phyloP scores from a whole-genome alignment of 129 eudicot species.

The Calendula officinalis region DNA sequence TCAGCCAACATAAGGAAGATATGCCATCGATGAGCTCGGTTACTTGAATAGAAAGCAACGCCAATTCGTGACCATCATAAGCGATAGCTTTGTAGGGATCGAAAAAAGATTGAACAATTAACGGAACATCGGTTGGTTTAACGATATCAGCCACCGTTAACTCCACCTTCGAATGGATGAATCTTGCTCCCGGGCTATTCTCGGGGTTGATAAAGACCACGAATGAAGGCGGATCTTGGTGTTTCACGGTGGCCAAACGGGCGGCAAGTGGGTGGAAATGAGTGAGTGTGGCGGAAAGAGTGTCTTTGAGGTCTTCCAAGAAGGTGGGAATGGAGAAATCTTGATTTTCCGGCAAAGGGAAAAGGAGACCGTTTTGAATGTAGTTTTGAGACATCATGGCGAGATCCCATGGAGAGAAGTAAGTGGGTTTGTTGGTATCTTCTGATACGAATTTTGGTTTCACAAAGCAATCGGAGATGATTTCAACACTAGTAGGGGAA shows the following conservation, averaged over 20 bases:
- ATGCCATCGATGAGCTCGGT: constrained; percentile 53
- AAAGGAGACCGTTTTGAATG: constrained; percentile 53
- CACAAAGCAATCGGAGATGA: constrained; percentile 44
- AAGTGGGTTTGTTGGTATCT: constrained; percentile 11
- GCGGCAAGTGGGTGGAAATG: constrained; percentile 53
- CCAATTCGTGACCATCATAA: constrained; percentile 40
- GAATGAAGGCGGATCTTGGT: constrained; percentile 33
- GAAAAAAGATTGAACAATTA: constrained; percentile 42
- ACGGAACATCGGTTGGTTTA: constrained; percentile 39
- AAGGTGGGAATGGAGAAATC: constrained; percentile 9
- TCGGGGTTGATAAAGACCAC: constrained; percentile 29
- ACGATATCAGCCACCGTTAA: constrained; percentile 33
- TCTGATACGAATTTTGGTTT: constrained; percentile 31
- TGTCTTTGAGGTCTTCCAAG: constrained; percentile 34
- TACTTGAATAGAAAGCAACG: constrained; percentile 44
- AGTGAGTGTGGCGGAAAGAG: constrained; percentile 45
- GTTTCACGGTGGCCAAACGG: constrained; percentile 32
- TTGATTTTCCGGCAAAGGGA: constrained; percentile 5
- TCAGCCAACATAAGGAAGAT: constrained; percentile 42
- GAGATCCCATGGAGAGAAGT: constrained; percentile 47
- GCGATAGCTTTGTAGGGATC: constrained; percentile 37
- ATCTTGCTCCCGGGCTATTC: constrained; percentile 49
- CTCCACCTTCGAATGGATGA: constrained; percentile 33
- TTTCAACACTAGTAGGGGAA: constrained; percentile 16
- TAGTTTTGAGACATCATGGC: constrained; percentile 30